phyloP scores from a whole-genome alignment of 768 basidiomycete species.

The Pholiota molesta region DNA sequence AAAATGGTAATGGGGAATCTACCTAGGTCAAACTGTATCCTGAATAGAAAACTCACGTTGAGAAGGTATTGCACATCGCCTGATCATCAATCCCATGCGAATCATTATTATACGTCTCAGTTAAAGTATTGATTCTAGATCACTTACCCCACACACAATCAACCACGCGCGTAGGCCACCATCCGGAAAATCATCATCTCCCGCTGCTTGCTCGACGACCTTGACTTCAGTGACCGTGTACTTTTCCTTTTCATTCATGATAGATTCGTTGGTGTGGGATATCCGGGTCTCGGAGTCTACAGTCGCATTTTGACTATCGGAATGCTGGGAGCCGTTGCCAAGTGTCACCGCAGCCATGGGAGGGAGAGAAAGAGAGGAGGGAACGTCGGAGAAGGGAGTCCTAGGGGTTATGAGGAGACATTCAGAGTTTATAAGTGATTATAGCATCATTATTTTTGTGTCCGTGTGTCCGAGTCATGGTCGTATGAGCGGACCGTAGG shows the following conservation, averaged over 20 bases:
- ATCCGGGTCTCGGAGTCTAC: not conserved
- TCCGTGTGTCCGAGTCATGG: not conserved
- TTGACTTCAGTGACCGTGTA: not conserved
- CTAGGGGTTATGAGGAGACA: not conserved
- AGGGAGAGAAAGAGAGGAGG: not conserved
- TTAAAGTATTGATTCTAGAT: not conserved
- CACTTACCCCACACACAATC: slow-evolving; percentile 44
- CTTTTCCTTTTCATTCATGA: slow-evolving; percentile 2
- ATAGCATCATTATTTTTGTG: not conserved
- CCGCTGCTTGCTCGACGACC: slow-evolving; percentile 1
- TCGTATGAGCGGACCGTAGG: not conserved
- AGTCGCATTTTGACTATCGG: not conserved
- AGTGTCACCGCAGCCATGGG: not conserved
- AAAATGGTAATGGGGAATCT: not conserved
- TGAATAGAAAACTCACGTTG: slow-evolving; percentile 39
- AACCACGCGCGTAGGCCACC: slow-evolving; percentile 49
- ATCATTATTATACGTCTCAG: not conserved
- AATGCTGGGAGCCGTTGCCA: not conserved
- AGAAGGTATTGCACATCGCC: slow-evolving; percentile 50
- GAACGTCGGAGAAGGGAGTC: not conserved
- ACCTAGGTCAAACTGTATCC: not conserved
- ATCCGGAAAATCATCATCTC: slow-evolving; percentile 41
- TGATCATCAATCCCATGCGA: slow-evolving; percentile 16
- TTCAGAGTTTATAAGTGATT: not conserved
- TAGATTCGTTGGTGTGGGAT: not conserved